Base-by-base conservation (phyloP, 208 protist species). In the Wallacemonas sp. region DNA sequence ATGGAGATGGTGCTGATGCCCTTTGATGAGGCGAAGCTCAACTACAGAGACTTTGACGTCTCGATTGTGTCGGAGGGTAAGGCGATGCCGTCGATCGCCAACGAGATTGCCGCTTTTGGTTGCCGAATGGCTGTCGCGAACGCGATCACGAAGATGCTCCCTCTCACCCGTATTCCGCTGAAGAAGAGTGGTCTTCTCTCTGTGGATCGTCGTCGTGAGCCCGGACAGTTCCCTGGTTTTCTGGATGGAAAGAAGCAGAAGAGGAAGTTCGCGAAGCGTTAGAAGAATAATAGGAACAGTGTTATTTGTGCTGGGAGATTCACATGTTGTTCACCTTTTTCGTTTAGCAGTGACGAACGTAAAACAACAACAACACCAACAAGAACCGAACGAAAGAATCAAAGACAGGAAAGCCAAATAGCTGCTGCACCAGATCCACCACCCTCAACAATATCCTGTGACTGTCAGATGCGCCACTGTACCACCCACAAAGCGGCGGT, bases 1-100 rank as follows among this genome's bases (percentile, higher is more conserved):
- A 92, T 96, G 85, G 90, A 96, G 71, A 92, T 94, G 85, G 74
- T 94, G 27, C 63, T 96, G 30, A 90, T 89, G 82, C 87, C 88
- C 3, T 96, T 96, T 74, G 90, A 96, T 49, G 90, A 96, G 63
- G 90, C 87, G 2, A 88, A 82, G 21, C 74, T 96, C 21, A 70
- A 93, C 44, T 93, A 85, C 41, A 79, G 76, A 52, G 90, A 96
- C 49, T 96, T 96, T 69, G 90, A 96, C 61, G 81, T 94, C 2
- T 88, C 85, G 30, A 81, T 96, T 54, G 71, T 94, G 24, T 83
- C 81, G 4, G 87, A 96, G 56, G 87, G 87, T 23, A 90, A 93
- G 56, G 85, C 87, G 17, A 88, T 88, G 78, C 90, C 88, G 26
- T 92, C 85, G 26, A 76, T 92, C 26, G 90, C 85, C 9, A 92